These are phyloP conservation scores for Cystobasidium sp. DNA, from an alignment of 1,284 basidiomycete species.

Conservation along the genomic window DNA sequence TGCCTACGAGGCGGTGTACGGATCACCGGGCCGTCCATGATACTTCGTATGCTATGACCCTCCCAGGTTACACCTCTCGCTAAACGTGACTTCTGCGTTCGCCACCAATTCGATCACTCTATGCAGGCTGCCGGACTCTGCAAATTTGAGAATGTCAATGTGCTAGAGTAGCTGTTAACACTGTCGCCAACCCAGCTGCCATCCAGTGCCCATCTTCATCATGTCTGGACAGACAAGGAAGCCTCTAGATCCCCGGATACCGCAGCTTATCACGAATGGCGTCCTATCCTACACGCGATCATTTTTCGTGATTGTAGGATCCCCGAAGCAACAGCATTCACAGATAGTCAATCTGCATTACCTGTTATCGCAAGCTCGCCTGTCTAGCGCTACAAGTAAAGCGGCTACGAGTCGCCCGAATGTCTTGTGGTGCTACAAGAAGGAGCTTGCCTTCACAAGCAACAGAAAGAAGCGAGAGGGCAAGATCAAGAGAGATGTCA, in stretches of 20 bases:
- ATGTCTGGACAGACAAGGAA: slow-evolving; percentile 39
- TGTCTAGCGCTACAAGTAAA: slow-evolving; percentile 46
- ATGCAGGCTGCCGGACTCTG: background rate
- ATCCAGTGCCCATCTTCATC: background rate
- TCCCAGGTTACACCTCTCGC: background rate
- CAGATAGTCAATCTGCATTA: slow-evolving; percentile 96
- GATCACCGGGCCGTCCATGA: too few relatives aligned
- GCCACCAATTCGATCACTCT: slow-evolving; percentile 19
- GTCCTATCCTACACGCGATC: slow-evolving; percentile 73
- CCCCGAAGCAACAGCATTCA: slow-evolving; percentile 84
- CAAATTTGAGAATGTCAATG: slow-evolving; percentile 5
- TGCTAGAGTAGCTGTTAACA: background rate
- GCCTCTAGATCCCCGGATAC: slow-evolving; percentile 77
- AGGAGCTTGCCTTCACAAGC: slow-evolving; percentile 90
- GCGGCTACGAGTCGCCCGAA: slow-evolving; percentile 73
- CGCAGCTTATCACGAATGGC: slow-evolving; percentile 89
- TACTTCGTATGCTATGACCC: too few relatives aligned
- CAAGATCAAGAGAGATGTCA: slow-evolving; percentile 92
- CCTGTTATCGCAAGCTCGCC: slow-evolving; percentile 79
- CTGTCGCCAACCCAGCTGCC: too few relatives aligned
- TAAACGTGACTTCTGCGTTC: background rate
- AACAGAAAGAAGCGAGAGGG: slow-evolving; percentile 96
- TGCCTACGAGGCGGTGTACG: too few relatives aligned
- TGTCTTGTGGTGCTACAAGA: slow-evolving; percentile 97
- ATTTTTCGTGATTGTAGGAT: slow-evolving; percentile 96